Conservation (phyloP, 2,329 filamentous ascomycete genomes). For the Fusarium musae region DNA sequence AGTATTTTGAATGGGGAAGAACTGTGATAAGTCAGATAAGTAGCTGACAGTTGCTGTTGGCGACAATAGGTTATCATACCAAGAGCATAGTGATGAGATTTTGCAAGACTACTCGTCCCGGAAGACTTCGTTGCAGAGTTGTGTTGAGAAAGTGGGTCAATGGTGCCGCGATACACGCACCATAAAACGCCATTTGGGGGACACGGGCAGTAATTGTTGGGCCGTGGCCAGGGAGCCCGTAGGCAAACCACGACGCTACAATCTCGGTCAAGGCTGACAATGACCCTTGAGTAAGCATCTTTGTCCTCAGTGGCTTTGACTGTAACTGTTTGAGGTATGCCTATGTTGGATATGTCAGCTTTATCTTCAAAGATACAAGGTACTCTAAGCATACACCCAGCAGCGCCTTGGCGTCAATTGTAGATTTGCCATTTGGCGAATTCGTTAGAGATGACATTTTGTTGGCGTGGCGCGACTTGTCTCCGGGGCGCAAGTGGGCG, state of each 20-base stretch:
- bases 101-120: conserved; percentile 1
- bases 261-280: conserved; percentile 20
- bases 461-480: not conserved
- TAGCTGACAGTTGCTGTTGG: accelerated
- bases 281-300: conserved; percentile 13
- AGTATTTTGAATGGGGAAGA: conserved; percentile 24
- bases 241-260: conserved; percentile 14
- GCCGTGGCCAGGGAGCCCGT: conserved; percentile 8
- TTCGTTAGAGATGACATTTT: not conserved
- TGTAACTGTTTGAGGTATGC: conserved; percentile 21
- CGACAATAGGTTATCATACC: not conserved
- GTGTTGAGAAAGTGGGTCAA: conserved; percentile 15
- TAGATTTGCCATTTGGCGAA: not conserved
- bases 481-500: not conserved
- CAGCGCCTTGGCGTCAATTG: conserved; percentile 8
- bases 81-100: conserved; percentile 2
- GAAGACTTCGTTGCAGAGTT: not conserved
- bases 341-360: not conserved
- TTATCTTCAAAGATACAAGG: not conserved
- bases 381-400: not conserved
- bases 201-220: conserved; percentile 21
- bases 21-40: not conserved
- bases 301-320: conserved; percentile 16
- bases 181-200: conserved; percentile 30
- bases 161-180: conserved; percentile 17